phyloP scores from a whole-genome alignment of 768 basidiomycete species.

The Asterophora lycoperdoides region DNA sequence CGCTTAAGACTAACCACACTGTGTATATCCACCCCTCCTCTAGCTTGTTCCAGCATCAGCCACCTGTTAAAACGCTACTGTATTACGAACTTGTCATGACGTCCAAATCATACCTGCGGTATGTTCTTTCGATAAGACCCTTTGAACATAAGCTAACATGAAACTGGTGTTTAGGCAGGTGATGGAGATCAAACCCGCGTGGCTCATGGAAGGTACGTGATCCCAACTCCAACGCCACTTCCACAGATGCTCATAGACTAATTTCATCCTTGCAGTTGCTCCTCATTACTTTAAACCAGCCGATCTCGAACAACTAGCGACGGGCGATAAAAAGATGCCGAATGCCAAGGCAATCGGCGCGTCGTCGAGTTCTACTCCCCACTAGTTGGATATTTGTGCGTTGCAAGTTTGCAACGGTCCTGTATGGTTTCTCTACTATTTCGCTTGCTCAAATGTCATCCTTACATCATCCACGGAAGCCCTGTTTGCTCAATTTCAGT shows the following conservation, averaged over 20 bases:
- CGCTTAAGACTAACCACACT: conserved; percentile 92
- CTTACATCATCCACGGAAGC: conserved; percentile 8
- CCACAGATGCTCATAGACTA: conserved; percentile 8
- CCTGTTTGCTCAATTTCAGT: neutral
- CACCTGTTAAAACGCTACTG: conserved; percentile 82
- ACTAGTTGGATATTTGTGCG: neutral
- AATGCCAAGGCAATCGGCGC: conserved; percentile 64
- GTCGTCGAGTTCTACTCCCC: conserved; percentile 27
- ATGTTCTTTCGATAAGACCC: conserved; percentile 10
- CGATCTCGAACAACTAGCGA: conserved; percentile 73
- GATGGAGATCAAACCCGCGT: conserved; percentile 96
- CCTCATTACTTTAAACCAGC: conserved; percentile 94
- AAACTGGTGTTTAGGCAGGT: conserved; percentile 55
- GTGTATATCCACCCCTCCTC: conserved; percentile 97
- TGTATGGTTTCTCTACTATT: conserved; percentile 4
- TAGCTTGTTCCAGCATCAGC: conserved; percentile 91
- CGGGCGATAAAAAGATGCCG: conserved; percentile 93
- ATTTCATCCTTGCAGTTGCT: conserved; percentile 54
- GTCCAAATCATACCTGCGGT: conserved; percentile 93
- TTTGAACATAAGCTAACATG: neutral
- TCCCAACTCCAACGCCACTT: neutral
- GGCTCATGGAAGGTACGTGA: conserved; percentile 82
- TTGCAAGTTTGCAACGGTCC: neutral
- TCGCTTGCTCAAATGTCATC: conserved; percentile 9
- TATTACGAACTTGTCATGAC: conserved; percentile 99